phyloP scores from a whole-genome alignment of 1,139 yeast genomes.

The Candida frijolesensis region DNA sequence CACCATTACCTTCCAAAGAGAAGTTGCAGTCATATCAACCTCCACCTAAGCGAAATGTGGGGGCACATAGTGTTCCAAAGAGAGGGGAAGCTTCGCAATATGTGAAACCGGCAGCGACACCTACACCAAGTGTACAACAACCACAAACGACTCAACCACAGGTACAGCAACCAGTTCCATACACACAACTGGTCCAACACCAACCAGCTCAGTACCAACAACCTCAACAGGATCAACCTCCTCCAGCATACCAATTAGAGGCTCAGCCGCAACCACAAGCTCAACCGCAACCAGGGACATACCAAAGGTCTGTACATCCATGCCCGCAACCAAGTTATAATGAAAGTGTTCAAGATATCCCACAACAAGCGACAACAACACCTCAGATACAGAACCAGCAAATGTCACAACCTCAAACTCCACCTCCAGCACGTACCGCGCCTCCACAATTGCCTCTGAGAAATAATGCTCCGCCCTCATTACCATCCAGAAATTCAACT shows the following conservation, averaged over 20 bases:
- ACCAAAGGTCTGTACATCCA: too few species aligned
- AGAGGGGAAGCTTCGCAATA: constrained; percentile 15
- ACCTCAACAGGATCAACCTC: constrained; percentile 9
- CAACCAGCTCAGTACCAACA: constrained; percentile 7
- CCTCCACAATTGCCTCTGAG: constrained; percentile 9
- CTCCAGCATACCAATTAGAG: constrained; percentile 7
- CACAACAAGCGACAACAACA: constrained; percentile 7
- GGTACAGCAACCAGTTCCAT: constrained; percentile 6
- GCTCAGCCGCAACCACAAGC: constrained; percentile 10
- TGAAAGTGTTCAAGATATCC: constrained; percentile 11
- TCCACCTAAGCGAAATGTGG: constrained; percentile 42
- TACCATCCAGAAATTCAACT: constrained; percentile 8
- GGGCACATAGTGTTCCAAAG: constrained; percentile 17
- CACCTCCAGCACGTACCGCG: constrained; percentile 6
- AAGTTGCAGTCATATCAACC: constrained; percentile 34
- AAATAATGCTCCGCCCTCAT: constrained; percentile 4
- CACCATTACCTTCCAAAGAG: constrained; percentile 22
- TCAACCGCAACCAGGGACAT: background rate
- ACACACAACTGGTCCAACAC: constrained; percentile 10
- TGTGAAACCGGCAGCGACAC: constrained; percentile 1
- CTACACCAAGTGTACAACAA: constrained; percentile 11
- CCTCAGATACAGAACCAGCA: constrained; percentile 8
- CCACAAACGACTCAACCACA: constrained; percentile 6
- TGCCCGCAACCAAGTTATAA: background rate
- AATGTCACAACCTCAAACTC: constrained; percentile 10